Evolutionary conservation across 208 protist species (phyloP), one percentile per base, ranked within the genome.

Genomic region (Borovskyia barvae): DNA sequence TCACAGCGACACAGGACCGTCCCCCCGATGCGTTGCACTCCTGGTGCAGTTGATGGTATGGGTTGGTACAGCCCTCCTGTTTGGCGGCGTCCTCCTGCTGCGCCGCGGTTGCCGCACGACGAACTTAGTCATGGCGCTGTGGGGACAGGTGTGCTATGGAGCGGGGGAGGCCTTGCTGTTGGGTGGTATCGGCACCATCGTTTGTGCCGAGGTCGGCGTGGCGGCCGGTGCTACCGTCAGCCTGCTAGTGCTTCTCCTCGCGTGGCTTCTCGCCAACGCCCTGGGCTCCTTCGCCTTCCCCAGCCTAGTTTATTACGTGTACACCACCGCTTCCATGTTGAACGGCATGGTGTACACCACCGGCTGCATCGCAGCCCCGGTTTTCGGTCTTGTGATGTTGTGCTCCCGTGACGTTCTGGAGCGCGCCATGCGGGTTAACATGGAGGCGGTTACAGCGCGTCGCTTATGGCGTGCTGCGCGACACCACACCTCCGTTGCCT

Each of bases 161-260:
- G 52, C 62, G 9, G 71, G 71, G 12, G 46, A 62, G 29, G 71
- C 66, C 7, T n/a, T 72, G 7, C 15, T 69, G 33, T 40, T 72
- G 20, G 42, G 35, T 15, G 53, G 58, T n/a, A n/a, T 77, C 7
- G 40, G 66, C 42, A 47, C 25, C 1, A 35, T 72, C 12, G 42
- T 59, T 3, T 51, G 72, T 15, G 62, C 73, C 1, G 66, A 73
- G 56, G 61, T 73, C 15, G 73, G 73, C 25, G 47, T 80, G 3
- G 60, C 43, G 29, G 73, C 73, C 2, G 67, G 66, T 19, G 57
- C 72, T 28, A 51, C 36, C 15, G 55, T 66, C 7, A 56, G 60
- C 20, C 37, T 72, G 22, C 68, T 62, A 37, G 45, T 74, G 0
- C 19, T 74, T 5, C 37, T 70, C 20, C 28, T 53, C 15, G 43